Base-by-base conservation (phyloP, 306 rosid species). In the Gleditsia sinensis region DNA sequence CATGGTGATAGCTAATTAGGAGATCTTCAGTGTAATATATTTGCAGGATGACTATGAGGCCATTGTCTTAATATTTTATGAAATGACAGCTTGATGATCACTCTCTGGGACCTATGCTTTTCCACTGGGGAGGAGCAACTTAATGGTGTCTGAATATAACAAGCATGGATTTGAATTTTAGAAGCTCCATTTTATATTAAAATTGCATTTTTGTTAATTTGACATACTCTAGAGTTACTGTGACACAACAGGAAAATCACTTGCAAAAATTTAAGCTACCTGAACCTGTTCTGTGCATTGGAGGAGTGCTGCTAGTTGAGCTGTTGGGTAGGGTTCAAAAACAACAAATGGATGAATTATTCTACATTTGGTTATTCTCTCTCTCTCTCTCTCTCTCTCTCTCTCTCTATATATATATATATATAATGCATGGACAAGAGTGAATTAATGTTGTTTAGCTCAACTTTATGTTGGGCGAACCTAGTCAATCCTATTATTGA, bases 301-400 rank as follows among this genome's bases (percentile, higher is more conserved):
- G 96, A 76, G 93, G 88, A 45, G 33, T 84, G 64, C 39, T 88
- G 77, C 83, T 71, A 28, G 88, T 90, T 53, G 93, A 90, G 86
- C 81, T 90, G 49, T 62, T 86, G 84, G 90, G 93, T 32, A 83
- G 90, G 75, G 82, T 79, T 74, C 91, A 87, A 67, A 79, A 43
- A 80, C 83, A 77, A 57, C 84, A 70, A 55, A 75, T 43, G 19
- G 91, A 90, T 69, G 75, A 81, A 61, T 56, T 88, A 58, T 86
- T 63, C 48, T 88, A 88, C 75, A 69, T 84, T 73, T 84, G 96
- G 96, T 90, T 56, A 39, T 82, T 82, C 64, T 72, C 51, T 56
- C 77, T 24, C 46, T 39, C 27, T 68, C 57, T 58, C n/a, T 51
- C n/a, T 21, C 40, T 3, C n/a, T n/a, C n/a, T n/a, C n/a, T n/a